A percentile compares a stretch with the other conserved stretches of the same genome.
Evolutionary conservation across 176 grass and related monocot species (phyloP).

Genomic region (Eremochloa ophiuroides): DNA sequence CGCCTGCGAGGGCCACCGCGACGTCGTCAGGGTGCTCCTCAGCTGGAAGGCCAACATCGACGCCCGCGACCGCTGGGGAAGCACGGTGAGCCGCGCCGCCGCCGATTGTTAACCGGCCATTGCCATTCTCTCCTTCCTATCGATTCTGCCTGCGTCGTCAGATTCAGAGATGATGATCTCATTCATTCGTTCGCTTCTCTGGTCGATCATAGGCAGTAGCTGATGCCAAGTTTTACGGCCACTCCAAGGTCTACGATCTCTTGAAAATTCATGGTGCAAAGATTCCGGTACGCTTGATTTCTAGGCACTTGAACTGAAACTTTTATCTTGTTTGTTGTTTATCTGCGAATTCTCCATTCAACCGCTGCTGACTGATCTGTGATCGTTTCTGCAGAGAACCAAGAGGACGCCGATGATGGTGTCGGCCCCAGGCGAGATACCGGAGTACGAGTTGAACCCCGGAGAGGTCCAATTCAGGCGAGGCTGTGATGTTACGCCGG

Average conservation of each 20-base stretch:
- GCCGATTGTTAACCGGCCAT: too few relatives aligned
- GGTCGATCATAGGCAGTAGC: conserved; percentile 58
- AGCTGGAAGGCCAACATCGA: conserved; percentile 90
- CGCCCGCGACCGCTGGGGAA: conserved; percentile 91
- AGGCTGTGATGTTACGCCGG: conserved; percentile 79
- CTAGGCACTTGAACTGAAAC: not conserved
- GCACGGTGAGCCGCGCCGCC: conserved; percentile 61
- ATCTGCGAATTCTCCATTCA: not conserved
- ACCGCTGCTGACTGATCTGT: not conserved
- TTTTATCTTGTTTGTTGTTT: not conserved
- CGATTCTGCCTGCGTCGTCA: not conserved
- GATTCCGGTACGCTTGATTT: conserved; percentile 44
- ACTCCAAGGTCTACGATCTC: conserved; percentile 63
- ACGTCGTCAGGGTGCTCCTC: conserved; percentile 70
- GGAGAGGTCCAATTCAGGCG: conserved; percentile 73
- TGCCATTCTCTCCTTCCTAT: not conserved
- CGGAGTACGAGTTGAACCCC: conserved; percentile 89
- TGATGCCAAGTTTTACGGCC: conserved; percentile 86
- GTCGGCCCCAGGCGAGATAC: conserved; percentile 56
- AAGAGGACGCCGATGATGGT: conserved; percentile 78
- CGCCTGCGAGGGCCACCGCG: conserved; percentile 63
- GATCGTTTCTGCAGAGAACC: conserved; percentile 40
- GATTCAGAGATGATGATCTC: not conserved
- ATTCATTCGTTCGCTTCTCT: not conserved
- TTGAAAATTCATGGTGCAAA: conserved; percentile 82